Evolutionary conservation across 2,329 filamentous ascomycete genomes (phyloP), one percentile per base, ranked within the genome.

Genomic region (Aspergillus brasiliensis): DNA sequence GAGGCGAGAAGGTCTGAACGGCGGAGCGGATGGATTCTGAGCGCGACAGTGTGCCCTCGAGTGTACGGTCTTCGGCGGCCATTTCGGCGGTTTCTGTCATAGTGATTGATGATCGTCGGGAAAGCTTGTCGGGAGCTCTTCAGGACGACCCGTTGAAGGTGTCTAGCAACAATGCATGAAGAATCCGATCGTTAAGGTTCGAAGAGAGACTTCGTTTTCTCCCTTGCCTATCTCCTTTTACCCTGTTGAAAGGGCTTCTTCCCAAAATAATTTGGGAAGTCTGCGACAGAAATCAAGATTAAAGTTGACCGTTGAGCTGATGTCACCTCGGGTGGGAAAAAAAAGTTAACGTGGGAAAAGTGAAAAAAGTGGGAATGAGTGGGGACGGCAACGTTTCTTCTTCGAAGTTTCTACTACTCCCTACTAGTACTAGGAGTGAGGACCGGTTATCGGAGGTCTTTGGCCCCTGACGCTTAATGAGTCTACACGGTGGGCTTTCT

Each of bases 1-100:
- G 51, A 3, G 62, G 64, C 6, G 67, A 67, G 58, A 71, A 68
- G 15, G 51, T 62, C 13, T 67, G 56, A n/a, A 64, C 63, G 28
- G 68, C 59, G 1, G 66, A 68, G 19, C 58, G 64, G 49, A 58
- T 66, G 27, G 67, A 63, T 2, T 52, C 52, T 1, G 52, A 44
- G 3, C 52, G 52, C 38, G 52, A 31, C 10, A 55, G 38, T 6
- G 40, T 27, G n/a, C 8, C 5, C 13, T 55, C 40, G 31, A 28
- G 25, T 31, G 27, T 27, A 17, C 8, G 31, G n/a, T 49, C 46
- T 6, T 15, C 25, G 25, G n/a, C 25, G 25, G 46, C 46, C 25
- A 49, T 19, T 10, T 49, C 28, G 15, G 46, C 15, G 23, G 25
- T 31, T 8, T 28, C 46, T 8, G 40, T 23, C 40, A 44, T 23